These are phyloP conservation scores for Erysimum cheiri DNA, from an alignment of 441 rosid species.

Conservation along the genomic window DNA sequence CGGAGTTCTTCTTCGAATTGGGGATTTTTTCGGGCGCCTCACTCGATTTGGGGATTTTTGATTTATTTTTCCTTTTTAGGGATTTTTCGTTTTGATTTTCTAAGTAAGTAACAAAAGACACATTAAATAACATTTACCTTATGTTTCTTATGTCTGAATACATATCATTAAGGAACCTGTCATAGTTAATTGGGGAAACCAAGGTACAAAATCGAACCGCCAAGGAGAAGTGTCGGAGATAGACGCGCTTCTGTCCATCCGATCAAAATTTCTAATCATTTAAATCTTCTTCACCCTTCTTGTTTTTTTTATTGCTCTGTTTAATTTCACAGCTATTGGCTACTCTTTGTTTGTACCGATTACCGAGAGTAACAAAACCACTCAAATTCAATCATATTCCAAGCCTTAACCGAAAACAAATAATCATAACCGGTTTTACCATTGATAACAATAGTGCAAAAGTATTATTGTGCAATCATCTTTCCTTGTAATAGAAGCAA, in stretches of 20 bases:
- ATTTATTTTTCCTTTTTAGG: constrained; percentile 3
- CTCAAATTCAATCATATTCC: constrained; percentile 1
- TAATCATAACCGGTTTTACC: background rate
- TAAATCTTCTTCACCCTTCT: constrained; percentile 7
- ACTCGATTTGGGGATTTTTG: constrained; percentile 45
- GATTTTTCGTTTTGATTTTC: constrained; percentile 14
- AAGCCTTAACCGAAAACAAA: constrained; percentile 17
- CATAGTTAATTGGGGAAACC: constrained; percentile 11
- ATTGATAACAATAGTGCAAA: background rate
- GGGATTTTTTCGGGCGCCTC: constrained; percentile 32
- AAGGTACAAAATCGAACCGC: constrained; percentile 18
- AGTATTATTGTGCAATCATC: background rate
- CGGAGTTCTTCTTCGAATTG: constrained; percentile 27
- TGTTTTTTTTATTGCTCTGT: constrained; percentile 1
- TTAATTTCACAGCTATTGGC: background rate
- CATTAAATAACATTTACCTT: constrained; percentile 34
- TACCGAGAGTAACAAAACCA: constrained; percentile 14
- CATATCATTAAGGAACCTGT: constrained; percentile 24
- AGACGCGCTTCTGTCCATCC: constrained; percentile 30
- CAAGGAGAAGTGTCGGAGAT: constrained; percentile 19
- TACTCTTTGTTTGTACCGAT: background rate
- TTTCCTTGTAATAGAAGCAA: constrained; percentile 29
- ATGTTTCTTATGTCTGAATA: constrained; percentile 25
- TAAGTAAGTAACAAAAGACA: constrained; percentile 19
- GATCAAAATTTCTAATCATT: constrained; percentile 9